Percentiles rank a stretch among this genome's conserved stretches.
Conservation (phyloP, 805 yeast species). For the Myxozyma monticola region DNA sequence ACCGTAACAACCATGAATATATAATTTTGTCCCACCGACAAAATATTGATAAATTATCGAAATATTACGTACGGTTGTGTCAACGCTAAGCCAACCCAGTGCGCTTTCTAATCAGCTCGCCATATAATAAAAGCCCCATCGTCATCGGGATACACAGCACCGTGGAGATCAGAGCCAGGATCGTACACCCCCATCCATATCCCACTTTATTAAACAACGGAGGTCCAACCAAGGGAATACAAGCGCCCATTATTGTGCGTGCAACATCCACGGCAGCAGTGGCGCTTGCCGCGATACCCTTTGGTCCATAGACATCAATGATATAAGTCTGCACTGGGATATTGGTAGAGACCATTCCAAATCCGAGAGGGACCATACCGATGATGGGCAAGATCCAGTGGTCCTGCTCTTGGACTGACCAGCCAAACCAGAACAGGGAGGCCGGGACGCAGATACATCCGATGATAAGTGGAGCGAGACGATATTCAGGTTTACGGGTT, state of each 20-base stretch:
- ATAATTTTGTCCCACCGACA: too few species aligned
- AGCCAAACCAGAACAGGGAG: conserved; percentile 68
- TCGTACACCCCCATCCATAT: conserved; percentile 76
- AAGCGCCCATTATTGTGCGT: conserved; percentile 69
- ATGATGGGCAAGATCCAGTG: conserved; percentile 64
- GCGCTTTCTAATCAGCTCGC: too few species aligned
- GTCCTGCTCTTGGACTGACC: conserved; percentile 58
- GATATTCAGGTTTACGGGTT: conserved; percentile 62
- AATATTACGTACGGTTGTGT: too few species aligned
- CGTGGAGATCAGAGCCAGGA: conserved; percentile 68
- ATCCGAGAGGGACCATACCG: conserved; percentile 62
- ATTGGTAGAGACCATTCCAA: conserved; percentile 62
- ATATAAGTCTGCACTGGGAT: conserved; percentile 63
- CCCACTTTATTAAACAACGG: conserved; percentile 76
- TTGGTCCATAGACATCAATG: conserved; percentile 68
- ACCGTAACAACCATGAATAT: too few species aligned
- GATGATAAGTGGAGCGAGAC: conserved; percentile 53
- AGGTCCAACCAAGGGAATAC: conserved; percentile 79
- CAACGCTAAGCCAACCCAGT: too few species aligned
- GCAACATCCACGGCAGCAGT: conserved; percentile 72
- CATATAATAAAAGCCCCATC: too few species aligned
- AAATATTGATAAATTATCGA: too few species aligned
- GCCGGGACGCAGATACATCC: conserved; percentile 56
- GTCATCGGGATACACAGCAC: too few species aligned
- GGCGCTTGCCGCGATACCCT: conserved; percentile 75